Base-by-base conservation (phyloP, 164 flowering plant species). In the Umbilicus rupestris region DNA sequence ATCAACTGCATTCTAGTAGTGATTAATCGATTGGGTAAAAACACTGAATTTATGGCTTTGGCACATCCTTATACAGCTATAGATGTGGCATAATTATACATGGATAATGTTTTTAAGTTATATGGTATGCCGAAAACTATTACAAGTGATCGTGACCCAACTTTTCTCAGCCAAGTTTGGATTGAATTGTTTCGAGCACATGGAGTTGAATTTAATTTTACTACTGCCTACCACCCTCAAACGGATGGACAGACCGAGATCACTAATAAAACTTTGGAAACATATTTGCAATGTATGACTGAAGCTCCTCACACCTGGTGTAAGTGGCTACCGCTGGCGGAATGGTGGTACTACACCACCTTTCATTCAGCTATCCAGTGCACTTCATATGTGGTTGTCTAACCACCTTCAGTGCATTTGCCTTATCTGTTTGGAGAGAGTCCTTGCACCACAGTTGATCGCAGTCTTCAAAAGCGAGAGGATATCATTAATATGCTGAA, bases 191-290 rank as follows among this genome's bases (percentile, higher is more conserved):
- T 42, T 10, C 5, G 45, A 5, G 45, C 14, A 4, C 45, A 42
- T 42, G 45, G 45, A 4, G 45, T 42, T 10, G 45, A 42, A 5
- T 10, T 42, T 2, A 42, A 42, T 42, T 42, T 42, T 10, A 8
- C 45, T 5, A 42, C 45, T 1, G 45, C 45, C 1, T 42, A 42
- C n/a, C 39, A 62, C 20, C 64, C 64, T 10, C 64, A 62, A 29
- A 26, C 64, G 10, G 39, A 62, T 62, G 64, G 64, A 0, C 64
- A 62, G 8, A 62, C 64, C 15, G 39, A 62, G 37, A 31, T 29
- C 0, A 37, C 37, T 3, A 62, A 62, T 60, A 29, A 62, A 29
- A 28, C 39, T 37, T 7, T 62, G 14, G 64, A 62, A 42, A 42
- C 45, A 8, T 42, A 42, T 10, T 10, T 42, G 1, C 45, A 16